These are phyloP conservation scores for Cylindrotheca closterium DNA, from an alignment of 108 stramenopile species.

Conservation along the genomic window DNA sequence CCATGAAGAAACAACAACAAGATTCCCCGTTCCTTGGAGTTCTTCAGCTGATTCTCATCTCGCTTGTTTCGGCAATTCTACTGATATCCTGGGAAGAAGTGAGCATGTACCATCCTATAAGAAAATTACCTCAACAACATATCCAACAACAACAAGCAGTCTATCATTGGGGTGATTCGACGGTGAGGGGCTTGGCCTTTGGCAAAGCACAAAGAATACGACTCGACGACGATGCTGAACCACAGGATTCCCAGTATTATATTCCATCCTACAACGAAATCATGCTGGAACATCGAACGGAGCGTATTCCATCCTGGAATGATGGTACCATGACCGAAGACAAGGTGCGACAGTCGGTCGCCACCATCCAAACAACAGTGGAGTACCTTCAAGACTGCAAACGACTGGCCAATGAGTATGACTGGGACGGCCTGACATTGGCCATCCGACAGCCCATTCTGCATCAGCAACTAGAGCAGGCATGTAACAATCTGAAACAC, in stretches of 20 bases:
- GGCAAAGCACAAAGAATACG: constrained; percentile 12
- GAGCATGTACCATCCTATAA: constrained; percentile 24
- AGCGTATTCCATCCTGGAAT: constrained; percentile 68
- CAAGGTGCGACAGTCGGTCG: constrained; percentile 44
- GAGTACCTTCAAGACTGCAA: constrained; percentile 40
- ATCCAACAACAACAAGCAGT: neutral
- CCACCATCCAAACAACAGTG: constrained; percentile 40
- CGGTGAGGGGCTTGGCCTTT: constrained; percentile 27
- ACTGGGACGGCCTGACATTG: constrained; percentile 65
- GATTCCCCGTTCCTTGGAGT: too few relatives aligned
- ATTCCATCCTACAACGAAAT: constrained; percentile 83
- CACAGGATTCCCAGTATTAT: neutral
- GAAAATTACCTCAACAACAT: too few relatives aligned
- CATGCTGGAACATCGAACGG: constrained; percentile 63
- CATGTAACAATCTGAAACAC: constrained; percentile 22
- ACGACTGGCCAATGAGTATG: constrained; percentile 59
- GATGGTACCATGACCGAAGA: constrained; percentile 8
- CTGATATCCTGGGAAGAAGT: constrained; percentile 33
- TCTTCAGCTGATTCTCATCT: constrained; percentile 24
- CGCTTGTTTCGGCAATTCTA: constrained; percentile 4
- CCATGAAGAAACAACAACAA: too few relatives aligned
- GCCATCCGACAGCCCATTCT: constrained; percentile 19
- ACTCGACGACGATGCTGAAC: constrained; percentile 1
- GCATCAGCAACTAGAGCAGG: constrained; percentile 14
- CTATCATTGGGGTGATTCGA: constrained; percentile 17